A percentile compares a stretch with the other conserved stretches of the same genome.
Evolutionary conservation across 352 stramenopile genomes (phyloP).

Genomic region (Phytophthora megakarya): DNA sequence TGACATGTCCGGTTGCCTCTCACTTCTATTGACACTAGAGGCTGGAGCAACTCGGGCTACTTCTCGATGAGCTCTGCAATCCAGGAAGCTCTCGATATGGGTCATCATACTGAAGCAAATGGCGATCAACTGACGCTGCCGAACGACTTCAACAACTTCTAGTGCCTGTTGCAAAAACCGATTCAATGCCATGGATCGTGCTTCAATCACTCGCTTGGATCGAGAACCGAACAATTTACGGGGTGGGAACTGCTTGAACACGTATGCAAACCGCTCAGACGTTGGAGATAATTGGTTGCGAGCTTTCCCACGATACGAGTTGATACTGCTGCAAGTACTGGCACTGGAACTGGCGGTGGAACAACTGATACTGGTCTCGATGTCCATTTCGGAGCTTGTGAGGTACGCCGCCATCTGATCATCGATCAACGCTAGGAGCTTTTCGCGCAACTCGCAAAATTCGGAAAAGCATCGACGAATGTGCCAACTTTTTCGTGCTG

Average conservation of each 20-base stretch:
- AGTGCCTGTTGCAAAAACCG: conserved; percentile 65
- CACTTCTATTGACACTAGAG: conserved; percentile 5
- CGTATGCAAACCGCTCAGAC: conserved; percentile 53
- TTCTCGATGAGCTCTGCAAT: conserved; percentile 44
- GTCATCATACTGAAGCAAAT: conserved; percentile 79
- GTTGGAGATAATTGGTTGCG: conserved; percentile 16
- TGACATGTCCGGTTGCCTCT: conserved; percentile 10
- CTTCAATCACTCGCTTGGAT: conserved; percentile 71
- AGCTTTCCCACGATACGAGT: conserved; percentile 16
- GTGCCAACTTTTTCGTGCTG: conserved; percentile 56
- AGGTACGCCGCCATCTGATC: conserved; percentile 40
- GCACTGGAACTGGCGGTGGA: conserved; percentile 23
- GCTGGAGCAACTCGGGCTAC: conserved; percentile 10
- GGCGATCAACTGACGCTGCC: conserved; percentile 63
- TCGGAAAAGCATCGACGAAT: conserved; percentile 75
- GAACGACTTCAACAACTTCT: conserved; percentile 56
- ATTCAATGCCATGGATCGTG: conserved; percentile 64
- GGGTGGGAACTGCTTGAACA: conserved; percentile 72
- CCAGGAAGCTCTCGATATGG: conserved; percentile 69
- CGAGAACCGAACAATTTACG: conserved; percentile 69
- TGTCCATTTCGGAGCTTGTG: conserved; percentile 20
- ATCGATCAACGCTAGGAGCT: conserved; percentile 66
- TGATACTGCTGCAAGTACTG: conserved; percentile 28
- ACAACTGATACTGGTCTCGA: conserved; percentile 18
- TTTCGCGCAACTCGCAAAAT: conserved; percentile 75